Evolutionary conservation across 352 stramenopile genomes (phyloP).

Genomic region (Pythium apleroticum): DNA sequence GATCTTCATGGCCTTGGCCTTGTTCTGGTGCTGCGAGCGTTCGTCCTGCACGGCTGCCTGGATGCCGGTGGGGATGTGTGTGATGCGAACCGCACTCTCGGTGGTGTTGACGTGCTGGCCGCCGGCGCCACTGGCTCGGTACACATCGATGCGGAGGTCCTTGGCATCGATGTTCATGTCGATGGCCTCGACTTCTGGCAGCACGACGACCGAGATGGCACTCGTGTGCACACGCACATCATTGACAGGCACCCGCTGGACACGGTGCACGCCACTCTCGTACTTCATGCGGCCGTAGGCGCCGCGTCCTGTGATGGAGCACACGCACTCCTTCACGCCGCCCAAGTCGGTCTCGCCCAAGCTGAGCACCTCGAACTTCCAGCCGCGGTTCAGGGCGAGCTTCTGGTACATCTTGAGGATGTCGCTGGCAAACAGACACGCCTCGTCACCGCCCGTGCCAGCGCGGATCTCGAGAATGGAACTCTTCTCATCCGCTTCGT

Average conservation of each 20-base stretch:
- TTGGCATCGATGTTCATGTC: slow-evolving; percentile 91
- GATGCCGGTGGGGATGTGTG: slow-evolving; percentile 96
- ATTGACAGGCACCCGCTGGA: slow-evolving; percentile 97
- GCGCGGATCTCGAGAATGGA: slow-evolving; percentile 97
- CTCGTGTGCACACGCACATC: slow-evolving; percentile 97
- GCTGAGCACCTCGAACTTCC: slow-evolving; percentile 91
- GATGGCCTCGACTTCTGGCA: slow-evolving; percentile 89
- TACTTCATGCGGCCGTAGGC: slow-evolving; percentile 98
- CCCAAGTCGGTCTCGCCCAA: slow-evolving; percentile 82
- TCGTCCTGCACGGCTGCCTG: slow-evolving; percentile 91
- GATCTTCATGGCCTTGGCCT: slow-evolving; percentile 97
- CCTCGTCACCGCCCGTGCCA: slow-evolving; percentile 96
- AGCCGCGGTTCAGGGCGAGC: slow-evolving; percentile 78
- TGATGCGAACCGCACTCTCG: slow-evolving; percentile 96
- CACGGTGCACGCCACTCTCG: slow-evolving; percentile 97
- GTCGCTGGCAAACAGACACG: slow-evolving; percentile 94
- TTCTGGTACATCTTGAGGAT: slow-evolving; percentile 94
- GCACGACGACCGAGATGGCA: slow-evolving; percentile 96
- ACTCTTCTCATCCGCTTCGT: slow-evolving; percentile 93
- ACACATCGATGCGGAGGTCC: slow-evolving; percentile 98
- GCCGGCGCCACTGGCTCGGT: slow-evolving; percentile 94
- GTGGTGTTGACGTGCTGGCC: slow-evolving; percentile 99
- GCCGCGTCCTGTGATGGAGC: slow-evolving; percentile 59
- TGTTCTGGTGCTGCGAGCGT: slow-evolving; percentile 98
- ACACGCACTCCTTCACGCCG: slow-evolving; percentile 83